Percentiles rank a stretch among this genome's conserved stretches.
Evolutionary conservation across 371 early-diverging fungal genomes (phyloP).

Genomic region (Phascolomyces articulosus): DNA sequence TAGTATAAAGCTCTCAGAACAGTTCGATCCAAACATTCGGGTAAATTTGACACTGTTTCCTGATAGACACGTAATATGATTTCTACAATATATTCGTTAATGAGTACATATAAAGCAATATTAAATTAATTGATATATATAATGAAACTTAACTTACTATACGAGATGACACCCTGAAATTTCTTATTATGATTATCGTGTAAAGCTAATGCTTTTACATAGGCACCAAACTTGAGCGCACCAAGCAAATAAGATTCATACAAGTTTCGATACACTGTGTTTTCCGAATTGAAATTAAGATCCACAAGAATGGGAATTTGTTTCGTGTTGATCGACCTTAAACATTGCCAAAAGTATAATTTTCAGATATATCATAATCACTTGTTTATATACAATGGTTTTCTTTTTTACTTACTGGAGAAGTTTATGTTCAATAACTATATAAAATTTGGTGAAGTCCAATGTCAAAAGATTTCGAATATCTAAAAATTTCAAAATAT

Average conservation of each 20-base stretch:
- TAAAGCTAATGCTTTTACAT: neutral
- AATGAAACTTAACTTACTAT: too few species aligned
- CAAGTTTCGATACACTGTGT: conserved; percentile 66
- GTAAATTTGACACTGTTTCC: too few species aligned
- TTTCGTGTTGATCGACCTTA: conserved; percentile 53
- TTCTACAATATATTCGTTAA: neutral
- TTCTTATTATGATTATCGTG: too few species aligned
- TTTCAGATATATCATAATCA: conserved; percentile 26
- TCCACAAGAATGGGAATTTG: conserved; percentile 62
- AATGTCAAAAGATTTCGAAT: conserved; percentile 46
- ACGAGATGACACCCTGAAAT: too few species aligned
- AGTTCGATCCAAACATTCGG: too few species aligned
- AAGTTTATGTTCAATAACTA: conserved; percentile 25
- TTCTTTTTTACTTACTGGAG: conserved; percentile 13
- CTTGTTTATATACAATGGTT: neutral
- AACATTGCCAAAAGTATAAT: too few species aligned
- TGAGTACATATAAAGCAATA: neutral
- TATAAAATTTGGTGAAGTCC: conserved; percentile 40
- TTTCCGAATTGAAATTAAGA: conserved; percentile 55
- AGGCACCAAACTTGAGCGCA: conserved; percentile 53
- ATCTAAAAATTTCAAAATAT: conserved; percentile 19
- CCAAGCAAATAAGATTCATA: conserved; percentile 67
- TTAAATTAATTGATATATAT: too few species aligned
- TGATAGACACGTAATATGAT: too few species aligned
- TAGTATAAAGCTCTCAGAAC: too few species aligned